Evolutionary conservation across 2,329 filamentous ascomycete species (phyloP), one percentile per base, ranked within the genome.

Genomic region (Xylariaceae sp.): DNA sequence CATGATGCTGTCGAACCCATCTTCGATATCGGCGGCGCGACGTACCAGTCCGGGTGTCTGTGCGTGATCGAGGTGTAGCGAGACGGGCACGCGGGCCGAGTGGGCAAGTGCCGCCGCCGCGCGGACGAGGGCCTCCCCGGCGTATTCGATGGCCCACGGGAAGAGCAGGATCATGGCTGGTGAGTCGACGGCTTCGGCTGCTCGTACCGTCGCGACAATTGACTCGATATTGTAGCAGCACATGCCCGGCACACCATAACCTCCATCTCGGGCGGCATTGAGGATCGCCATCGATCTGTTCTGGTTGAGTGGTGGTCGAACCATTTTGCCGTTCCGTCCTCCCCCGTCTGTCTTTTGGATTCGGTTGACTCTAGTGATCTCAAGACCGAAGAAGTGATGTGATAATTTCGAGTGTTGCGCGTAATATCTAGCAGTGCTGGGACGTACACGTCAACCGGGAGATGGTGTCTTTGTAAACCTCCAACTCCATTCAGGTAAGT

Each of bases 141-240:
- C 83, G 71, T 86, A 88, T 59, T 84, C 73, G 50, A 88, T 77
- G 0, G 86, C 85, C 86, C 86, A 89, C 26, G 86, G 86, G 70
- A 89, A 89, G 61, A 89, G 80, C 30, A 87, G 81, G 62, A 89
- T 82, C 75, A 89, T 87, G 56, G 84, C 78, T 0, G 86, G 85
- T 0, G 85, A 85, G 46, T 75, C 74, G 58, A 85, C 85, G 30
- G 79, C 77, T 71, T 88, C 85, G 56, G 86, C 86, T 6, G 86
- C 86, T 61, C 79, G 79, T 46, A 88, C 82, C 3, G 82, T 84
- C 1, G 84, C 85, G 30, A 88, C 76, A 65, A 88, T 86, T 53
- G 82, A 83, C 71, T 88, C 85, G 58, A 87, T 76, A 67, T 88
- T 85, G 76, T 86, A 86, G 67, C 73, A 73, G 75, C 81, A 84